A percentile compares a stretch with the other conserved stretches of the same genome.
Conservation (phyloP, 2,329 filamentous ascomycete species). For the Stemphylium beticola region DNA sequence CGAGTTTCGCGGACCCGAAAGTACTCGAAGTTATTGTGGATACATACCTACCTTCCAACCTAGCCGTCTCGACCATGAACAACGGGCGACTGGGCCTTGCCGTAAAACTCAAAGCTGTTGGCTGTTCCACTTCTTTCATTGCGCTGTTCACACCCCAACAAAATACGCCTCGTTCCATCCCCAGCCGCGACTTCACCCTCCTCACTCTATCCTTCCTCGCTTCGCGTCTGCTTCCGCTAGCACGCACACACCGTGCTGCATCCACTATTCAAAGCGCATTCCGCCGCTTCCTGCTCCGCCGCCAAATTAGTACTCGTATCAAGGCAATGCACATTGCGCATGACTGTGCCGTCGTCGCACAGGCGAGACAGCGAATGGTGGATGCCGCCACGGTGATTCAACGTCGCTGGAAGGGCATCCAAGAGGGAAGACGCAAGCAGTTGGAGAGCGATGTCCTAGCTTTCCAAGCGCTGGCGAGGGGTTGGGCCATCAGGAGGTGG, state of each 20-base stretch:
- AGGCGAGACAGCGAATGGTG: conserved; percentile 51
- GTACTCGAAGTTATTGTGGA: conserved; percentile 63
- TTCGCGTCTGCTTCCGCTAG: conserved; percentile 62
- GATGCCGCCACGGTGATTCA: conserved; percentile 53
- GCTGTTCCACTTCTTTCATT: conserved; percentile 55
- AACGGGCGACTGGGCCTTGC: conserved; percentile 30
- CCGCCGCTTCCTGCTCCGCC: conserved; percentile 47
- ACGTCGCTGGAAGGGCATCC: conserved; percentile 50
- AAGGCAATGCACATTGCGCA: conserved; percentile 51
- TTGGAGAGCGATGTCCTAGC: conserved; percentile 47
- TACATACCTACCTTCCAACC: conserved; percentile 56
- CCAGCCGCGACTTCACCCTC: conserved; percentile 61
- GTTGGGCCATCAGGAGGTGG: conserved; percentile 48
- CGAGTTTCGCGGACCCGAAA: conserved; percentile 62
- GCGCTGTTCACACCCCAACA: conserved; percentile 49
- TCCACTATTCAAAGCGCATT: conserved; percentile 60
- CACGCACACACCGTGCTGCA: conserved; percentile 58
- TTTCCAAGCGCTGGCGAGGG: conserved; percentile 54
- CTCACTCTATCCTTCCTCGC: conserved; percentile 66
- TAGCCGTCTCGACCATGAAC: conserved; percentile 5
- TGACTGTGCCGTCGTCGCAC: conserved; percentile 57
- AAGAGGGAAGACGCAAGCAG: conserved; percentile 43
- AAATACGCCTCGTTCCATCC: conserved; percentile 48
- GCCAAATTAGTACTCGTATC: conserved; percentile 43
- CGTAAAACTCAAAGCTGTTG: conserved; percentile 48